Percentiles rank a stretch among this genome's conserved stretches.
Evolutionary conservation across 1,139 yeast species (phyloP).

Genomic region (Protomyces arabidopsidicola): DNA sequence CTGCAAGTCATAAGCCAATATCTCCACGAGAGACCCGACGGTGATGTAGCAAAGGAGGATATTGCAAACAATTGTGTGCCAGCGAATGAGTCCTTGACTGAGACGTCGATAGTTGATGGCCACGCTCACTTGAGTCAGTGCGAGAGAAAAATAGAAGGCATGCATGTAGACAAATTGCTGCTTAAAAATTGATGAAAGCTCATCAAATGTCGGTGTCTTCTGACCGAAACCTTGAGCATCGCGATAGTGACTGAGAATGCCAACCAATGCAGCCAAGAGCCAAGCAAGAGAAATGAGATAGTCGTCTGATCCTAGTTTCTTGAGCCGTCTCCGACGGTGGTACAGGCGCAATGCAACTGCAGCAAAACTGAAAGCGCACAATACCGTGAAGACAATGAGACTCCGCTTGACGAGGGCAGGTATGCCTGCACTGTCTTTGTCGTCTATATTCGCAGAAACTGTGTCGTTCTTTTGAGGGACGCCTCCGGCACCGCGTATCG

Average conservation of each 20-base stretch:
- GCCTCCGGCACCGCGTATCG: no score
- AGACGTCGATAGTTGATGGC: conserved; percentile 1
- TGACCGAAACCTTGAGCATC: background rate
- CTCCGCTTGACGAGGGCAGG: background rate
- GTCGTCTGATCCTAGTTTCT: conserved; percentile 1
- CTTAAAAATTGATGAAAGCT: background rate
- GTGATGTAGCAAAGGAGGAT: background rate
- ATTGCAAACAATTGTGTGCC: background rate
- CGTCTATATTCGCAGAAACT: no score
- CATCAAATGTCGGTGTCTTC: background rate
- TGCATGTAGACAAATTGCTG: background rate
- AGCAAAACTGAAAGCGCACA: background rate
- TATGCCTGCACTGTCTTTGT: background rate
- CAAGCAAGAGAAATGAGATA: background rate
- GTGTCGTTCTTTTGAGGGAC: no score
- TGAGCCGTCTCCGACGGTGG: background rate
- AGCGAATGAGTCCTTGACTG: background rate
- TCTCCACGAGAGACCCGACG: background rate
- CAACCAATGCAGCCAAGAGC: background rate
- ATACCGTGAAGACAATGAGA: background rate
- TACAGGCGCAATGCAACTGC: background rate
- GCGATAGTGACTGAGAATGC: background rate
- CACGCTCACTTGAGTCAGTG: background rate
- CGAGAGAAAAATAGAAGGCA: background rate
- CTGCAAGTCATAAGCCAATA: background rate